Evolutionary conservation across 306 rosid genomes (phyloP).

Genomic region (Quercus suber): DNA sequence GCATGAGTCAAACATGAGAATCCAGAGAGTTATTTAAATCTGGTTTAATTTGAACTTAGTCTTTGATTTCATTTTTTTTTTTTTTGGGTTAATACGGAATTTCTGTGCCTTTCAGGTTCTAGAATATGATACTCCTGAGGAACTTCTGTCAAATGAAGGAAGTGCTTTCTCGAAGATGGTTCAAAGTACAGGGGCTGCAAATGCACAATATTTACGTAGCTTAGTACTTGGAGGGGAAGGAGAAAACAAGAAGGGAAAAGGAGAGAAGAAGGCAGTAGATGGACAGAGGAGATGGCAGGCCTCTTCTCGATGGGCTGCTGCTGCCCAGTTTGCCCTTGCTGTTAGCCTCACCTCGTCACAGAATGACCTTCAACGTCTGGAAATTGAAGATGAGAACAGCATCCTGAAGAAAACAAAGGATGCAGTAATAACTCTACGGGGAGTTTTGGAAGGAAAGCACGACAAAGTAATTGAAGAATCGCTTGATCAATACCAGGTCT

Average conservation of each 20-base stretch:
- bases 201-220: slow-evolving; percentile 67
- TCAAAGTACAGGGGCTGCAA: slow-evolving; percentile 79
- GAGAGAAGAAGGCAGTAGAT: slow-evolving; percentile 19
- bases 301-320: slow-evolving; percentile 56
- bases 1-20: slow-evolving; percentile 1
- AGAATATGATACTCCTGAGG: slow-evolving; percentile 60
- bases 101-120: slow-evolving; percentile 44
- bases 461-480: slow-evolving; percentile 58
- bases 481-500: slow-evolving; percentile 40
- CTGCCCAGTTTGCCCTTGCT: slow-evolving; percentile 66
- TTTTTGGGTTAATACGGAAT: background rate
- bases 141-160: slow-evolving; percentile 51
- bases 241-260: slow-evolving; percentile 13
- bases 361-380: slow-evolving; percentile 51
- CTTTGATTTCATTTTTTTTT: slow-evolving; percentile 12
- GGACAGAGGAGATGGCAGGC: slow-evolving; percentile 36
- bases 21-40: background rate
- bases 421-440: slow-evolving; percentile 64
- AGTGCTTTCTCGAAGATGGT: slow-evolving; percentile 79
- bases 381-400: slow-evolving; percentile 28
- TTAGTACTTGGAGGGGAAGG: slow-evolving; percentile 41
- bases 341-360: slow-evolving; percentile 67
- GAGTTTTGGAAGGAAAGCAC: slow-evolving; percentile 77
- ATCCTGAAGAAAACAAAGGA: slow-evolving; percentile 53
- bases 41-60: background rate